Evolutionary conservation across 2,329 filamentous ascomycete genomes (phyloP).

Genomic region (Penicillium nordicum): DNA sequence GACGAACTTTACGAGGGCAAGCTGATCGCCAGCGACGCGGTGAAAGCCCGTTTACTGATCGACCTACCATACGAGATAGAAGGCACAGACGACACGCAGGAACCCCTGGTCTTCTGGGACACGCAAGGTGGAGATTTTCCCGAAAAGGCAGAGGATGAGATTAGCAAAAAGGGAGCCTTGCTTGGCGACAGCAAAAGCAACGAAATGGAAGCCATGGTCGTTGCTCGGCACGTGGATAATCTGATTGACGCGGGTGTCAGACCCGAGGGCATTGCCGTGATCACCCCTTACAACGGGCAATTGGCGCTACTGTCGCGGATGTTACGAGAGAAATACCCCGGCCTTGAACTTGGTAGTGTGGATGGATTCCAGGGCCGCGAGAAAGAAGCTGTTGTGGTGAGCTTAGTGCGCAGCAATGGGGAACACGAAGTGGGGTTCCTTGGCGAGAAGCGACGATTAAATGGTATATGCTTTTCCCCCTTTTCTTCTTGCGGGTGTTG

Average conservation of each 20-base stretch:
- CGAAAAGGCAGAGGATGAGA: conserved; percentile 73
- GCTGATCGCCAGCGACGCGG: conserved; percentile 74
- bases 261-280: conserved; percentile 81
- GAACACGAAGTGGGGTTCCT: conserved; percentile 89
- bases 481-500: too few species aligned
- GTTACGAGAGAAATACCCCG: conserved; percentile 76
- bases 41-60: conserved; percentile 70
- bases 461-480: conserved; percentile 63
- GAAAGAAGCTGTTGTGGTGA: conserved; percentile 92
- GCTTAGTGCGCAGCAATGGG: conserved; percentile 86
- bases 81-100: conserved; percentile 79
- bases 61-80: conserved; percentile 74
- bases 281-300: conserved; percentile 97
- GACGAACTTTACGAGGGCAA: conserved; percentile 79
- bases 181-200: conserved; percentile 83
- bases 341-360: conserved; percentile 90
- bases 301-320: conserved; percentile 70
- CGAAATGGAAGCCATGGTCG: conserved; percentile 80
- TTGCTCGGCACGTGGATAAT: conserved; percentile 70
- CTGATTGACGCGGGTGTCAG: conserved; percentile 77
- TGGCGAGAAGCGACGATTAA: conserved; percentile 84
- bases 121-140: conserved; percentile 92
- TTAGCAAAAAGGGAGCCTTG: conserved; percentile 50
- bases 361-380: conserved; percentile 97
- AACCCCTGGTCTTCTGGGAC: conserved; percentile 90